Evolutionary conservation across 164 flowering plant species (phyloP), one percentile per base, ranked within the genome.

Genomic region (Vitis labrusca): DNA sequence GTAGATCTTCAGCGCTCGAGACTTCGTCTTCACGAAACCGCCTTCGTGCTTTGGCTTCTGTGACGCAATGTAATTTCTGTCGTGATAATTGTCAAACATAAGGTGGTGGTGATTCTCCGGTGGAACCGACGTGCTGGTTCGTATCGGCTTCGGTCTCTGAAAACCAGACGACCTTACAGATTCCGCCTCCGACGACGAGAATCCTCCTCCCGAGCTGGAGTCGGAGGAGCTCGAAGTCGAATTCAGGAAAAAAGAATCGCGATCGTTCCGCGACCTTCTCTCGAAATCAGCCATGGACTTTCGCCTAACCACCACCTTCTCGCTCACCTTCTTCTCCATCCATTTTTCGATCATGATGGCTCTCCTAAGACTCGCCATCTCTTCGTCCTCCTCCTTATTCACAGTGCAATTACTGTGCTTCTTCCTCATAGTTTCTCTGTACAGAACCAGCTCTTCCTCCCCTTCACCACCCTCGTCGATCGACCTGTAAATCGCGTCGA

Each of bases 401-500:
- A 52, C 16, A 13, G 12, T 52, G 17, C 13, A 16, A 7, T 11
- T 64, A 58, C 50, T 63, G 65, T 81, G 78, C 59, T 82, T 87
- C 76, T 78, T 87, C 73, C 74, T 80, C 83, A 73, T 83, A 29
- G 78, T 74, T 59, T 83, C 89, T 59, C 71, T 73, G 80, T 79
- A 82, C 63, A 79, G 51, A 29, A 79, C 65, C 19, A 81, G 16
- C n/a, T 79, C 81, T 27, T 76, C 82, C 23, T 79, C 79, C n/a
- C 52, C 56, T 58, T 64, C 70, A 16, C 50, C 66, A 27, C 37
- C 51, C 15, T 89, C 86, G 79, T 94, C 98, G 44, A 92, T 88
- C 12, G 98, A 94, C 8, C 93, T 91, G 80, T 92, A 94, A 50
- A 92, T 94, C 2, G 90, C 74, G 72, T 94, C 98, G 48, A 94